Conservation (phyloP, 331 rosid genomes). For the Pyrus hybrid region DNA sequence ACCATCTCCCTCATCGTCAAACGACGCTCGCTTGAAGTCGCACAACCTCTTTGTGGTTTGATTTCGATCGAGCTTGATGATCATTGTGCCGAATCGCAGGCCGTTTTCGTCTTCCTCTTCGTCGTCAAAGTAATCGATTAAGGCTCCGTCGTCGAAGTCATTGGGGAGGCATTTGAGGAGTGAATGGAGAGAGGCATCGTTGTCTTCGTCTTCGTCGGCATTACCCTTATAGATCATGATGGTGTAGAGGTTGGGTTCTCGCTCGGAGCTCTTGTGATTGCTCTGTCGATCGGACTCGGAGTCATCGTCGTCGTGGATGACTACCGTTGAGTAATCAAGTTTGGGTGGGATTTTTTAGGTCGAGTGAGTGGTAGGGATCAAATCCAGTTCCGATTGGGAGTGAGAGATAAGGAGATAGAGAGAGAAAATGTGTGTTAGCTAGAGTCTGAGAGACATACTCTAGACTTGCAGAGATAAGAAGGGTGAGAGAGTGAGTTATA, state of each 20-base stretch:
- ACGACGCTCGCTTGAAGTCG: conserved; percentile 24
- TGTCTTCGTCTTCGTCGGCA: conserved; percentile 43
- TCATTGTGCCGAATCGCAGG: conserved; percentile 67
- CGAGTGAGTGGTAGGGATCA: conserved; percentile 25
- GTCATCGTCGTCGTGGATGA: conserved; percentile 1
- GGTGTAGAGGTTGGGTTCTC: conserved; percentile 47
- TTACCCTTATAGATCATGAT: conserved; percentile 64
- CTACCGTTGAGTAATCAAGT: conserved; percentile 53
- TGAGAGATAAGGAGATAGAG: not conserved
- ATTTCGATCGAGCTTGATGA: conserved; percentile 46
- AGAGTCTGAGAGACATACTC: no score
- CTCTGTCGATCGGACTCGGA: conserved; percentile 13
- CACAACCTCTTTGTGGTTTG: conserved; percentile 35
- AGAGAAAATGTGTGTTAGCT: not conserved
- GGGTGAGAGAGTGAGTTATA: no score
- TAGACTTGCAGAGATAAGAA: no score
- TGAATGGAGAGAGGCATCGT: conserved; percentile 65
- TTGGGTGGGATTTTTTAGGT: conserved; percentile 34
- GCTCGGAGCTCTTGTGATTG: not conserved
- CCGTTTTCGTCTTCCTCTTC: conserved; percentile 20
- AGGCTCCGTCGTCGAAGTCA: conserved; percentile 86
- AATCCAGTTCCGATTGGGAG: conserved; percentile 42
- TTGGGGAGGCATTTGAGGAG: conserved; percentile 83
- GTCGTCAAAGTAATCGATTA: conserved; percentile 61
- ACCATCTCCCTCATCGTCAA: conserved; percentile 28